A percentile compares a stretch with the other conserved stretches of the same genome.
Evolutionary conservation across 2,329 filamentous ascomycete genomes (phyloP).

Genomic region (Chrysoporthe cubensis): DNA sequence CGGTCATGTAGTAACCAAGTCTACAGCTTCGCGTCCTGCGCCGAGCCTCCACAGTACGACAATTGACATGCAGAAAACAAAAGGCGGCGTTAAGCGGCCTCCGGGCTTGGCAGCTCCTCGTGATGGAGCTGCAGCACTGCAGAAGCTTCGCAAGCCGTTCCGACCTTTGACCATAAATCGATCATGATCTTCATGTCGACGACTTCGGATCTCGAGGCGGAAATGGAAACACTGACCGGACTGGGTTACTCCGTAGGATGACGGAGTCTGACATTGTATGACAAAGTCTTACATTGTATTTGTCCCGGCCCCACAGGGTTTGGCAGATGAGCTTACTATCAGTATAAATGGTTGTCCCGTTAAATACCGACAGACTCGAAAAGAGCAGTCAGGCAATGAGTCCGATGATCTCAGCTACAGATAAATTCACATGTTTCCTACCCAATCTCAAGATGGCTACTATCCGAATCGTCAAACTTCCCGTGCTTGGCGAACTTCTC

Average conservation of each 20-base stretch:
- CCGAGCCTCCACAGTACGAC: slow-evolving; percentile 58
- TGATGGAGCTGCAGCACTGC: slow-evolving; percentile 52
- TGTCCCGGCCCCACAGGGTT: not conserved
- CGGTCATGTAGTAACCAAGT: slow-evolving; percentile 34
- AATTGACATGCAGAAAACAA: slow-evolving; percentile 42
- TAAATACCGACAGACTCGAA: not conserved
- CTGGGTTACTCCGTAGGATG: not conserved
- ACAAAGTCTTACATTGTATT: not conserved
- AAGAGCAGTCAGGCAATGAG: not conserved
- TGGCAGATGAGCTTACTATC: not conserved
- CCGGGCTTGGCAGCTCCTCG: slow-evolving; percentile 41
- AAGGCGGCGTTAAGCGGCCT: slow-evolving; percentile 48
- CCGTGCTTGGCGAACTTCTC: not conserved
- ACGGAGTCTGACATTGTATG: too few species aligned
- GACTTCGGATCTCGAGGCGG: not conserved
- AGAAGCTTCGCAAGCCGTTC: slow-evolving; percentile 58
- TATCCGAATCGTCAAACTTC: not conserved
- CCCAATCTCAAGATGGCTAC: not conserved
- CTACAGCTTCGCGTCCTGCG: slow-evolving; percentile 43
- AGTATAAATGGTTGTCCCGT: not conserved
- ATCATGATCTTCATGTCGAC: slow-evolving; percentile 27
- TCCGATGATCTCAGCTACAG: not conserved
- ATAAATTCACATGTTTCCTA: not conserved
- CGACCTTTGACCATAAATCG: slow-evolving; percentile 60
- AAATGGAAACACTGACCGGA: not conserved